A percentile compares a stretch with the other conserved stretches of the same genome.
phyloP scores from a whole-genome alignment of 2,329 filamentous ascomycete species.

The Elsinoe necatrix region DNA sequence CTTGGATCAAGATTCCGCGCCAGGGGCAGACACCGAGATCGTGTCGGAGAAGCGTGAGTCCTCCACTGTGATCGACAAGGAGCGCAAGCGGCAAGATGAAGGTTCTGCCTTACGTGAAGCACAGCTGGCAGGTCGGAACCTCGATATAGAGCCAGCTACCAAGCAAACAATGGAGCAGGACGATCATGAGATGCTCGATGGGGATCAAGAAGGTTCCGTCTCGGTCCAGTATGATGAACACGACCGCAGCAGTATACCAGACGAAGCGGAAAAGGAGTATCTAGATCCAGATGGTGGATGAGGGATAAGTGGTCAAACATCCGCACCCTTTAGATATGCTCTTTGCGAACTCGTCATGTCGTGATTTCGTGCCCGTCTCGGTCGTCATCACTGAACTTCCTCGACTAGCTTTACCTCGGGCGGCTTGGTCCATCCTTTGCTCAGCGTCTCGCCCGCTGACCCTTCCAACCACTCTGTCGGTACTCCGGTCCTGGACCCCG shows the following conservation, averaged over 20 bases:
- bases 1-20: no score
- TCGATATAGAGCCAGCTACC: not conserved
- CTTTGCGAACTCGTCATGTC: not conserved
- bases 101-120: no score
- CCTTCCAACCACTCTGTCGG: constrained; percentile 59
- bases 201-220: not conserved
- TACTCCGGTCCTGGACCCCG: constrained; percentile 55
- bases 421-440: constrained; percentile 16
- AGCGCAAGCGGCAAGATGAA: no score
- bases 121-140: not conserved
- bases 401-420: constrained; percentile 16
- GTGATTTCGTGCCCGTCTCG: not conserved
- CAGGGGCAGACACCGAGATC: no score
- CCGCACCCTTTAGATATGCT: not conserved
- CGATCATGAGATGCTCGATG: not conserved
- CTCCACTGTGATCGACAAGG: no score
- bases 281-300: constrained; percentile 13
- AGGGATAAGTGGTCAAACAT: not conserved
- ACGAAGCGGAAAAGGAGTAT: not conserved
- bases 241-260: constrained; percentile 10
- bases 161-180: not conserved
- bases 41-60: not conserved
- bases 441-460: constrained; percentile 54
- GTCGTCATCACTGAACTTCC: constrained; percentile 14
- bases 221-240: not conserved